phyloP scores from a whole-genome alignment of 208 protist genomes.

The Herpetomonas muscarum region DNA sequence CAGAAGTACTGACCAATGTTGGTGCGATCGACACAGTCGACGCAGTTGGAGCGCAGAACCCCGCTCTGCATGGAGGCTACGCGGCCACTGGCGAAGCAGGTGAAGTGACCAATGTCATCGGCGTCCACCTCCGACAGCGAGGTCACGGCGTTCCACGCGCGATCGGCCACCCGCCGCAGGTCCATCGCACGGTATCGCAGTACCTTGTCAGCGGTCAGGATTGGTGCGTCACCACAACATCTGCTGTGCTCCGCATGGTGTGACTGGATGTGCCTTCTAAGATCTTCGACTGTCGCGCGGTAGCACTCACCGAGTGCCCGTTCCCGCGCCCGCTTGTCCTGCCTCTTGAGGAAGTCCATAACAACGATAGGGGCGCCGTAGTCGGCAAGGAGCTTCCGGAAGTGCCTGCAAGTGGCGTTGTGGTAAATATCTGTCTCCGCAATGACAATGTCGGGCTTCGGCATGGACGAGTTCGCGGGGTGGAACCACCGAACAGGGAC shows the following conservation, averaged over 20 bases:
- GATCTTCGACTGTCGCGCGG: constrained; percentile 36
- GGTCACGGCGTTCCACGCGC: constrained; percentile 72
- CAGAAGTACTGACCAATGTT: constrained; percentile 96
- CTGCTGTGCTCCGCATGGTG: constrained; percentile 2
- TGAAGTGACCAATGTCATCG: constrained; percentile 48
- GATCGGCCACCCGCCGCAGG: constrained; percentile 54
- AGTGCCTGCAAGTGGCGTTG: constrained; percentile 81
- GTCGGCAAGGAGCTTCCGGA: constrained; percentile 84
- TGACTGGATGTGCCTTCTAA: constrained; percentile 18
- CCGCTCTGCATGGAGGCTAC: constrained; percentile 62
- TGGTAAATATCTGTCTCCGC: constrained; percentile 33
- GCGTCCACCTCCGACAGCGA: constrained; percentile 43
- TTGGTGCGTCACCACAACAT: constrained; percentile 3
- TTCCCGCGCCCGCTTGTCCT: constrained; percentile 89
- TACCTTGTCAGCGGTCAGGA: constrained; percentile 18
- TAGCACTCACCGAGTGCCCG: constrained; percentile 73
- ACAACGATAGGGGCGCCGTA: constrained; percentile 92
- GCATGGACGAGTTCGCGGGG: constrained; percentile 39
- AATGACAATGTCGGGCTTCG: constrained; percentile 87
- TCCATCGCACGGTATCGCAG: constrained; percentile 84
- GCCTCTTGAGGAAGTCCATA: constrained; percentile 89
- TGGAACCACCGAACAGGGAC: constrained; percentile 87
- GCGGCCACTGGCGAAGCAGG: constrained; percentile 10
- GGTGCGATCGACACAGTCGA: constrained; percentile 98
- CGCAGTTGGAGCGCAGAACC: constrained; percentile 95